phyloP scores from a whole-genome alignment of 2,329 filamentous ascomycete species.

The Bisporella sp. region DNA sequence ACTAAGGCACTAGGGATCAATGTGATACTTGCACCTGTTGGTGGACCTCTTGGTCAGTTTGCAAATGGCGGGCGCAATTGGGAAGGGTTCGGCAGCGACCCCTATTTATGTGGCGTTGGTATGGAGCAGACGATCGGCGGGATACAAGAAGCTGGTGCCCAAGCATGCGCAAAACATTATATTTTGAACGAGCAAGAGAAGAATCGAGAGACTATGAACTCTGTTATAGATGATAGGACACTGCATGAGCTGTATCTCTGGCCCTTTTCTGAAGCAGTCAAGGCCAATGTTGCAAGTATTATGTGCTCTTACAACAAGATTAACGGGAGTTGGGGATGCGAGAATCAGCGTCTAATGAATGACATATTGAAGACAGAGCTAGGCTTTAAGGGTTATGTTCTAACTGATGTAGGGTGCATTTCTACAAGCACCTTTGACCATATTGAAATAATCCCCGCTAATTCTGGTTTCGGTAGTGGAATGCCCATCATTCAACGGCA shows the following conservation, averaged over 20 bases:
- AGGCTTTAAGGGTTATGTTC: slow-evolving; percentile 22
- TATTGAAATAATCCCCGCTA: too few species aligned
- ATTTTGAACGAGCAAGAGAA: slow-evolving; percentile 48
- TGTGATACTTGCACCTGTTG: slow-evolving; percentile 50
- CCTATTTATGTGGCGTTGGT: slow-evolving; percentile 27
- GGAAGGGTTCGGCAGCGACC: slow-evolving; percentile 27
- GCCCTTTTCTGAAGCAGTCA: slow-evolving; percentile 76
- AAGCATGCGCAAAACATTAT: slow-evolving; percentile 31
- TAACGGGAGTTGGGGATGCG: slow-evolving; percentile 29
- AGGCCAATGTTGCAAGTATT: slow-evolving; percentile 34
- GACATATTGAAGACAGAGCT: slow-evolving; percentile 27
- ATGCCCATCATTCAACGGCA: slow-evolving; percentile 16
- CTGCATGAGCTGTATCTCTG: slow-evolving; percentile 73
- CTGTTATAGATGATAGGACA: slow-evolving; percentile 59
- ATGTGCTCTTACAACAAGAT: slow-evolving; percentile 30
- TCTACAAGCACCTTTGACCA: too few species aligned
- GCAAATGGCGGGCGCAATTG: slow-evolving; percentile 39
- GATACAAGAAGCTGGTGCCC: slow-evolving; percentile 28
- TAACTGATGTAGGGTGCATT: slow-evolving; percentile 9
- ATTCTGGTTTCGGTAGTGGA: not conserved
- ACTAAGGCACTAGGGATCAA: slow-evolving; percentile 70
- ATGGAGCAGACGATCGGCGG: slow-evolving; percentile 28
- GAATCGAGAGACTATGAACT: slow-evolving; percentile 52
- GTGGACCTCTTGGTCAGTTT: slow-evolving; percentile 40
- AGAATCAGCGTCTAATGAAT: slow-evolving; percentile 19